phyloP scores from a whole-genome alignment of 306 rosid species.

The Sicyos baderoa region DNA sequence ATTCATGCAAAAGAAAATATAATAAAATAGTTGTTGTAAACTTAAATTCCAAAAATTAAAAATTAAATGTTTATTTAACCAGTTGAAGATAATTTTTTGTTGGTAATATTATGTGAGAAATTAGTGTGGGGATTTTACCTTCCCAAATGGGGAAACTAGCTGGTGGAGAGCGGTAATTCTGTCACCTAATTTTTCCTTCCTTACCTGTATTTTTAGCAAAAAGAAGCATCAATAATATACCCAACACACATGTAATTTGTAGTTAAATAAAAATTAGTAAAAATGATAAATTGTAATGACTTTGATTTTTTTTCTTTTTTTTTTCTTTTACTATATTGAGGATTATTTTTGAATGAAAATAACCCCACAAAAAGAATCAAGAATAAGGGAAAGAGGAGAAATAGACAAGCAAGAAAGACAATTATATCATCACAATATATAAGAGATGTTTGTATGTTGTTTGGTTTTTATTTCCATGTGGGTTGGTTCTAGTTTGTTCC shows the following conservation, averaged over 20 bases:
- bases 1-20: too few relatives aligned
- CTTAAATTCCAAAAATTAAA: too few relatives aligned
- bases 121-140: constrained; percentile 36
- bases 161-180: constrained; percentile 97
- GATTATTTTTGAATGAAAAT: constrained; percentile 1
- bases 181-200: constrained; percentile 99
- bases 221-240: background rate
- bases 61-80: too few relatives aligned
- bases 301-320: background rate
- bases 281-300: background rate
- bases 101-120: too few relatives aligned
- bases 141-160: constrained; percentile 98
- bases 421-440: constrained; percentile 33
- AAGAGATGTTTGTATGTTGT: constrained; percentile 27
- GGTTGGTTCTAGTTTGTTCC: background rate
- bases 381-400: constrained; percentile 8
- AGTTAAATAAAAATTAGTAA: background rate
- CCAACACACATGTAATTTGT: background rate
- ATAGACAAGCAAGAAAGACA: constrained; percentile 81
- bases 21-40: too few relatives aligned
- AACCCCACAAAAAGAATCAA: constrained; percentile 9
- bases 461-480: constrained; percentile 17
- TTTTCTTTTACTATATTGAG: background rate
- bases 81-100: too few relatives aligned
- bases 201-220: constrained; percentile 45